Conservation (phyloP, 805 yeast genomes). For the Candida golubevii region DNA sequence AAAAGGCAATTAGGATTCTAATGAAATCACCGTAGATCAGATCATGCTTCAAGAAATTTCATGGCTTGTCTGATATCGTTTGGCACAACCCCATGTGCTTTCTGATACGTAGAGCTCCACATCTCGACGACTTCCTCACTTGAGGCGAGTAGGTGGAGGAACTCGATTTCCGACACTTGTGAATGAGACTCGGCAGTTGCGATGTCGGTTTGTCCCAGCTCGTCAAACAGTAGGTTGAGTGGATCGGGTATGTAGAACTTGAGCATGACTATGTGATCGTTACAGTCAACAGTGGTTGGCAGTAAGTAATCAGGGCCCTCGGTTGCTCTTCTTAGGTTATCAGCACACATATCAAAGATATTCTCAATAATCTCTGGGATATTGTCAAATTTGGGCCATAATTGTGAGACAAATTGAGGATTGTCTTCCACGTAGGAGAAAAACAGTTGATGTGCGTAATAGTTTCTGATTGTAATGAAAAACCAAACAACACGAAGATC, state of each 20-base stretch:
- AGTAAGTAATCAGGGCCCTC: neutral
- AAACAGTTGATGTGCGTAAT: constrained; percentile 1
- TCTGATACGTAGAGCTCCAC: constrained; percentile 2
- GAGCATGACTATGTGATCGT: neutral
- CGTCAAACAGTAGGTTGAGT: neutral
- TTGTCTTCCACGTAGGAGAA: constrained; percentile 3
- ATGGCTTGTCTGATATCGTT: neutral
- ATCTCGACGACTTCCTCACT: constrained; percentile 5
- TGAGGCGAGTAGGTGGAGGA: neutral
- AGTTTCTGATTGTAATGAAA: constrained; percentile 9
- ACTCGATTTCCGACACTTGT: neutral
- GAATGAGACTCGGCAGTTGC: neutral
- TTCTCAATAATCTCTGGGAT: neutral
- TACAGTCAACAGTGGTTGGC: constrained; percentile 1
- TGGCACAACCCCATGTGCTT: constrained; percentile 1
- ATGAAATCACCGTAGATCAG: too few relatives aligned
- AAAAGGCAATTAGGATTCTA: too few relatives aligned
- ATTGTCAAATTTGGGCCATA: neutral
- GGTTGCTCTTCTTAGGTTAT: neutral
- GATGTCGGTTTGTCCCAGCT: neutral
- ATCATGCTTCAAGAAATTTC: neutral
- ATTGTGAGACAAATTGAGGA: neutral
- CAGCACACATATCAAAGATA: neutral
- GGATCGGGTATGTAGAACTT: constrained; percentile 1
- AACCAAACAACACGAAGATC: constrained; percentile 5